Evolutionary conservation across 1,139 yeast species (phyloP), one percentile per base, ranked within the genome.

Genomic region (Blastobotrys proliferans): DNA sequence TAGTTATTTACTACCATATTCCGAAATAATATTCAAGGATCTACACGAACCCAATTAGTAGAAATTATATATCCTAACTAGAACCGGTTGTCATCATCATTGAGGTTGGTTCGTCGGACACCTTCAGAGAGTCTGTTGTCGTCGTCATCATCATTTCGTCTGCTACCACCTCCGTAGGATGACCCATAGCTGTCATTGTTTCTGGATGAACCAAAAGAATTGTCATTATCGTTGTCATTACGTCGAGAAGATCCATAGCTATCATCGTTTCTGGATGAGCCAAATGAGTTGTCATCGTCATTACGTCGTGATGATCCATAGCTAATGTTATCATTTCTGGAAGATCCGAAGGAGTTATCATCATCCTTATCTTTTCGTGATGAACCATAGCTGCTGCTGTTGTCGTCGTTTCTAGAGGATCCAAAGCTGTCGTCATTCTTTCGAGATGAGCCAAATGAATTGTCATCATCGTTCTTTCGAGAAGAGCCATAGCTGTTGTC

Each of bases 181-280:
- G n/a, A n/a, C n/a, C 29, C 29, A 16, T 26, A 26, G 29, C 8
- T 5, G 9, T 26, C 8, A 8, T 26, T 26, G 29, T 26, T 26
- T 13, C 13, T 26, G 29, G 5, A 5, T 8, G 8, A 4, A 16
- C 29, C 29, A 8, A n/a, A 26, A 11, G 26, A 24, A 11, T 24
- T 24, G 26, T 24, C 26, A n/a, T 13, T n/a, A 16, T 29, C 32
- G 24, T 32, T 17, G 10, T 32, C 9, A 34, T 34, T 20, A 6
- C 16, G 2, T 34, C 35, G 41, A 38, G 30, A 16, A n/a, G 35
- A 11, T 34, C n/a, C n/a, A n/a, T n/a, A n/a, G n/a, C n/a, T n/a
- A 24, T 19, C 16, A 18, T 29, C 35, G 30, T 29, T 19, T 10
- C 16, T 4, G 22, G 29, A n/a, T 16, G 41, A 38, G 22, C 33